Base-by-base conservation (phyloP, 352 stramenopile genomes). In the Pythium angustatum region DNA sequence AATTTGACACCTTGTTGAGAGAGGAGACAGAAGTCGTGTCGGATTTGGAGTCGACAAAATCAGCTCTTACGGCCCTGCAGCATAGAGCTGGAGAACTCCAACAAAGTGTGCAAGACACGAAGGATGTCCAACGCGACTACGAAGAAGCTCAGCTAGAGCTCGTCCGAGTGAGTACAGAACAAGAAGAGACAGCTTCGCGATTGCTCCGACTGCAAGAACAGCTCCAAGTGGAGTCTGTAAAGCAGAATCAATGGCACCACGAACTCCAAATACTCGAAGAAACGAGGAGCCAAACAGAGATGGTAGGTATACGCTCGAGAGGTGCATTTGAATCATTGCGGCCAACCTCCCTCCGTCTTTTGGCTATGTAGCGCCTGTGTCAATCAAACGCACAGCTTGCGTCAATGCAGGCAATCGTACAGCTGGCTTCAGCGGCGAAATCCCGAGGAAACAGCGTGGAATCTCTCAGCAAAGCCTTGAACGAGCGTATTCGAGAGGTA, bases 121-220 rank as follows among this genome's bases (percentile, higher is more conserved):
- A 58, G 48, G 2, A 47, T 11, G 33, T 40, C 17, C 21, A 43
- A 12, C 30, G 24, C n/a, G 30, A 66, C 0, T 52, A 66, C 24
- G 59, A 66, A 17, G 27, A 27, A 21, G 12, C 43, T 53, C 60
- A 66, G 26, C 60, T 66, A 1, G 60, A 66, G 24, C n/a, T 66
- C 17, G 45, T 66, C 26, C 50, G 60, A 26, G 28, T 66, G 2
- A 31, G 22, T 24, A 36, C 60, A 9, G 22, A 44, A 19, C 60
- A 50, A 34, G 60, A 66, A 27, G 60, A 61, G 10, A 56, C 15
- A 9, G 22, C n/a, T 6, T 56, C 60, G 15, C 33, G 48, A 22
- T 44, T 52, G 8, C 2, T 8, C 2, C 34, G 48, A 27, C 11
- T 65, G n/a, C 48, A 53, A 24, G 30, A 44, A 6, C 30, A 30